These are phyloP conservation scores for Calonectria hawksworthii DNA, from an alignment of 2,329 filamentous ascomycete genomes.

Conservation along the genomic window DNA sequence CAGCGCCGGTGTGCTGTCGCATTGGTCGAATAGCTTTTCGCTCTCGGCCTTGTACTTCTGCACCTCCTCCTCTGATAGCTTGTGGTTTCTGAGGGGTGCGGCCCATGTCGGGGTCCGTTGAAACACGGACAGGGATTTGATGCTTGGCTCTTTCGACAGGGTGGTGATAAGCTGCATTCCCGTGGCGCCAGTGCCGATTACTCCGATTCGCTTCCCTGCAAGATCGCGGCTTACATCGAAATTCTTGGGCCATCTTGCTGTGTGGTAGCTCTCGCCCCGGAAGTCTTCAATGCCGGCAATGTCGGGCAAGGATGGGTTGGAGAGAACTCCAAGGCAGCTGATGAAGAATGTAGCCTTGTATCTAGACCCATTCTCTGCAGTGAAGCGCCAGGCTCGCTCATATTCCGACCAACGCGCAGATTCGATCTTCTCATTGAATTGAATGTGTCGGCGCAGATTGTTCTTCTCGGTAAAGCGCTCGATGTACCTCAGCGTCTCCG, in stretches of 20 bases:
- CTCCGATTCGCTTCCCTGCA: conserved; percentile 27
- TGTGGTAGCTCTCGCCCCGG: conserved; percentile 28
- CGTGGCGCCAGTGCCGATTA: conserved; percentile 36
- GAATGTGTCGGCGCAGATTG: background rate
- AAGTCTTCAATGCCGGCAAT: conserved; percentile 32
- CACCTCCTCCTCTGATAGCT: conserved; percentile 33
- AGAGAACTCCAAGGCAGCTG: conserved; percentile 33
- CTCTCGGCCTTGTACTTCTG: conserved; percentile 28
- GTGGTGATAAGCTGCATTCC: conserved; percentile 37
- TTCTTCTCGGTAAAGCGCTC: conserved; percentile 12
- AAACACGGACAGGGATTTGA: conserved; percentile 51
- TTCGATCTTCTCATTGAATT: conserved; percentile 5
- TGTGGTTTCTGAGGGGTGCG: conserved; percentile 37
- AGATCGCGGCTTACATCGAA: conserved; percentile 14
- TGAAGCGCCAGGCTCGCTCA: background rate
- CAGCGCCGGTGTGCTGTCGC: conserved; percentile 19
- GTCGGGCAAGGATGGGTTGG: conserved; percentile 29
- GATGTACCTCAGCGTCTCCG: conserved; percentile 10
- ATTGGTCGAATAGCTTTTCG: conserved; percentile 30
- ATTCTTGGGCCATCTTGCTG: conserved; percentile 34
- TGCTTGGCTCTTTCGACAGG: conserved; percentile 38
- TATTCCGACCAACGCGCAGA: background rate
- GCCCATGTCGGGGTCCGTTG: conserved; percentile 47
- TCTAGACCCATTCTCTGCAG: background rate
- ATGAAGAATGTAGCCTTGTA: conserved; percentile 25